These are phyloP conservation scores for Dactylellina parvicollis DNA, from an alignment of 2,329 filamentous ascomycete genomes.

Conservation along the genomic window DNA sequence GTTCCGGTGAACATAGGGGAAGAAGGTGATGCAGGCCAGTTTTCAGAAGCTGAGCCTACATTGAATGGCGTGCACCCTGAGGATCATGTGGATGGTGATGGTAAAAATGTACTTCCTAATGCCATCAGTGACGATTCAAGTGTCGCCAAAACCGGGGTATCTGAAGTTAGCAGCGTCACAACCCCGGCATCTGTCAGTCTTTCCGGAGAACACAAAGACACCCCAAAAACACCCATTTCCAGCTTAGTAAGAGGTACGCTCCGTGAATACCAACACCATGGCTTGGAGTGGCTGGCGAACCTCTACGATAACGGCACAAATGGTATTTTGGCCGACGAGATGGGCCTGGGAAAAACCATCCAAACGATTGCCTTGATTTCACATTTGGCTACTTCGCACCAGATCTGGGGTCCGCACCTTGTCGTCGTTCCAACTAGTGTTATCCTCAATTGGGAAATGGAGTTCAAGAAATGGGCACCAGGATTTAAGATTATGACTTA, in stretches of 20 bases:
- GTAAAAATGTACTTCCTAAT: slow-evolving; percentile 51
- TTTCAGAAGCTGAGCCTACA: slow-evolving; percentile 31
- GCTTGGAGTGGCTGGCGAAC: slow-evolving; percentile 95
- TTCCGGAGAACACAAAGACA: slow-evolving; percentile 30
- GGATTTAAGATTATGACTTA: slow-evolving; percentile 98
- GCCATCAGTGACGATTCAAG: slow-evolving; percentile 52
- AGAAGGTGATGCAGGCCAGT: slow-evolving; percentile 9
- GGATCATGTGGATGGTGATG: slow-evolving; percentile 7
- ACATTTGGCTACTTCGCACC: slow-evolving; percentile 87
- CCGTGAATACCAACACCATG: slow-evolving; percentile 94
- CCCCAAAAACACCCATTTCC: slow-evolving; percentile 75
- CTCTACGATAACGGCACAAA: slow-evolving; percentile 93
- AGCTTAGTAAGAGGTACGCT: slow-evolving; percentile 86
- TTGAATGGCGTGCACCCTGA: slow-evolving; percentile 25
- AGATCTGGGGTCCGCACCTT: slow-evolving; percentile 94
- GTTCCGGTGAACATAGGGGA: slow-evolving; percentile 44
- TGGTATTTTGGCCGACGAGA: slow-evolving; percentile 95
- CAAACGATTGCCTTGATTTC: slow-evolving; percentile 95
- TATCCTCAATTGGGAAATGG: slow-evolving; percentile 99
- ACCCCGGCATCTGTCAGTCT: slow-evolving; percentile 47
- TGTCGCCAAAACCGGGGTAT: slow-evolving; percentile 56
- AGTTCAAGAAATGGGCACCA: slow-evolving; percentile 99
- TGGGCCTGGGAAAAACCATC: slow-evolving; percentile 96
- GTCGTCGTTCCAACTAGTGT: slow-evolving; percentile 97
- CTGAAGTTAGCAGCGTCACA: slow-evolving; percentile 57